Conservation (phyloP, 2,329 filamentous ascomycete species). For the Trichoderma arundinaceum region DNA sequence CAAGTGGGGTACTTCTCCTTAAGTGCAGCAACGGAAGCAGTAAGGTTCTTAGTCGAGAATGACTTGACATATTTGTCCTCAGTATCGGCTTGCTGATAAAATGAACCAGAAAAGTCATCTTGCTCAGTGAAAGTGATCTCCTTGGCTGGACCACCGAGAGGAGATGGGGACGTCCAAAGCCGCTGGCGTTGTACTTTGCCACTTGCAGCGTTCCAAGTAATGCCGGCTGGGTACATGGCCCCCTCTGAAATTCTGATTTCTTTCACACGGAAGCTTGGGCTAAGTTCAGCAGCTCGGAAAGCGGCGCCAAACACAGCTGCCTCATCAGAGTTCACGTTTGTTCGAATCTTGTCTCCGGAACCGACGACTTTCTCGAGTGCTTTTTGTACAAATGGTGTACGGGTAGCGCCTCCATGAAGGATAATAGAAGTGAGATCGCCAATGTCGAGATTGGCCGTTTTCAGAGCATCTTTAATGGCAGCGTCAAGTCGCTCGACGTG, state of each 20-base stretch:
- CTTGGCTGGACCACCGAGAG: constrained; percentile 76
- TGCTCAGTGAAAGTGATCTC: constrained; percentile 83
- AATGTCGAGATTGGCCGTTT: constrained; percentile 72
- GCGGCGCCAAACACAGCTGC: constrained; percentile 94
- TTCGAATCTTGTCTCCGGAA: constrained; percentile 77
- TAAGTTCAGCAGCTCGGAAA: constrained; percentile 90
- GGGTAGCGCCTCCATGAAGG: constrained; percentile 85
- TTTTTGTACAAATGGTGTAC: constrained; percentile 94
- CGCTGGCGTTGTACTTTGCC: constrained; percentile 77
- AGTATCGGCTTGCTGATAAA: constrained; percentile 73
- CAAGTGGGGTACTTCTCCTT: constrained; percentile 78
- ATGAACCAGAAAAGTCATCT: constrained; percentile 78
- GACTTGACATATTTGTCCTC: constrained; percentile 66
- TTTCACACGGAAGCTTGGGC: constrained; percentile 96
- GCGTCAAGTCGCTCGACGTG: constrained; percentile 71
- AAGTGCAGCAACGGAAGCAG: constrained; percentile 77
- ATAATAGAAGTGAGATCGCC: constrained; percentile 86
- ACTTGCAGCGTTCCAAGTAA: constrained; percentile 74
- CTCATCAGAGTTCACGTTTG: constrained; percentile 96
- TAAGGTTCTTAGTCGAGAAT: constrained; percentile 83
- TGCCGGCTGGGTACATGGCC: constrained; percentile 72
- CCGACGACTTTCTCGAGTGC: constrained; percentile 78
- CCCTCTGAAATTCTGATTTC: constrained; percentile 87
- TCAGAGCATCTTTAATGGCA: constrained; percentile 76
- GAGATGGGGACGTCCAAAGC: constrained; percentile 79